phyloP scores from a whole-genome alignment of 768 basidiomycete species.

The Trametopsis cervina region DNA sequence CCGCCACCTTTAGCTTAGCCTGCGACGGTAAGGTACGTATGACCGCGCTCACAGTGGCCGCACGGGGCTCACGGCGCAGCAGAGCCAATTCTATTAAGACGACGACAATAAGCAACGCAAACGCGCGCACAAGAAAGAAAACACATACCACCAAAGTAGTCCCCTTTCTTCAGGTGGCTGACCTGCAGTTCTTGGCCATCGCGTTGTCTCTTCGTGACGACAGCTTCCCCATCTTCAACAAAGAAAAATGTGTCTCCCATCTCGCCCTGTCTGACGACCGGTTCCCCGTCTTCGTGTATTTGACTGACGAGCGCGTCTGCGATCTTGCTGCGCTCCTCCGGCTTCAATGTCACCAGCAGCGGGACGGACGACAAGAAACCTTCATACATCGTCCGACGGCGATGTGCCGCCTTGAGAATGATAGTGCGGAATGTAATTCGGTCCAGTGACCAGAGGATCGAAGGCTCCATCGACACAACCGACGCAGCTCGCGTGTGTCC shows the following conservation, averaged over 20 bases:
- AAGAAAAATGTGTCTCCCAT: constrained; percentile 98
- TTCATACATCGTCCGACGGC: constrained; percentile 93
- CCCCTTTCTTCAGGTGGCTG: constrained; percentile 76
- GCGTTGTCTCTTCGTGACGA: constrained; percentile 70
- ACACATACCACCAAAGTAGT: constrained; percentile 92
- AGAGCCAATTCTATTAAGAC: constrained; percentile 73
- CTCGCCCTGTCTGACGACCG: constrained; percentile 89
- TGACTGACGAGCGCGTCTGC: constrained; percentile 89
- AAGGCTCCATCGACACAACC: constrained; percentile 76
- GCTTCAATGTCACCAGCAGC: constrained; percentile 77
- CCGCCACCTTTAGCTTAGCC: constrained; percentile 85
- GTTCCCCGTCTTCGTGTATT: constrained; percentile 76
- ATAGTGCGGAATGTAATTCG: constrained; percentile 98
- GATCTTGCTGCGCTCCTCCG: constrained; percentile 91
- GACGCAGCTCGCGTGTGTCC: constrained; percentile 94
- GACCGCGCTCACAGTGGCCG: constrained; percentile 91
- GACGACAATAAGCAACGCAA: neutral
- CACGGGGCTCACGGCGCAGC: constrained; percentile 81
- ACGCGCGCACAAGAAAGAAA: neutral
- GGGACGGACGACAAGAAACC: constrained; percentile 89
- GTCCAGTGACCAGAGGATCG: constrained; percentile 91
- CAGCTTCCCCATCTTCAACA: constrained; percentile 89
- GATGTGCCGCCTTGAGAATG: constrained; percentile 86
- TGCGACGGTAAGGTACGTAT: constrained; percentile 37
- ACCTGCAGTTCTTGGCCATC: constrained; percentile 54